Evolutionary conservation across 169 alveolate genomes (phyloP).

Genomic region (Sarcocystis neurona): DNA sequence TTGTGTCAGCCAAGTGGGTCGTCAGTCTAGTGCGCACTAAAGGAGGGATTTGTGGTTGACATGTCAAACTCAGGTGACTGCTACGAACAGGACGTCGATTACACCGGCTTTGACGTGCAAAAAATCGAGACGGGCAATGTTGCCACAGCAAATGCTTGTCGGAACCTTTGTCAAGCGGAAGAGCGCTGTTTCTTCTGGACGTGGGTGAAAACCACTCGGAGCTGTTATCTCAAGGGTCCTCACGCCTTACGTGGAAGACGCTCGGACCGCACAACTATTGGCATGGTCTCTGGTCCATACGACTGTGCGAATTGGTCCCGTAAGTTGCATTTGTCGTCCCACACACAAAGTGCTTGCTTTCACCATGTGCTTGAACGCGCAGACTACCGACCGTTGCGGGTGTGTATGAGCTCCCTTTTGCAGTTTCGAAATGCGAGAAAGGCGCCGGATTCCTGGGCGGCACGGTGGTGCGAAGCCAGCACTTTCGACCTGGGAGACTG

Average conservation of each 20-base stretch:
- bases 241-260: conserved; percentile 16
- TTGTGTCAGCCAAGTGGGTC: too few relatives aligned
- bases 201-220: conserved; percentile 10
- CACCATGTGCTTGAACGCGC: neutral
- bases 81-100: conserved; percentile 5
- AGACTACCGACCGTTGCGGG: too few relatives aligned
- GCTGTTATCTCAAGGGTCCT: conserved; percentile 24
- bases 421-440: too few relatives aligned
- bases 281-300: conserved; percentile 33
- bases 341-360: neutral
- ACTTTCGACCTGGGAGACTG: too few relatives aligned
- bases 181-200: conserved; percentile 13
- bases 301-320: neutral
- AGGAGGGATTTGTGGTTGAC: too few relatives aligned
- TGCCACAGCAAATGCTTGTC: neutral
- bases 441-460: too few relatives aligned
- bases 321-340: neutral
- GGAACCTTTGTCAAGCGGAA: neutral
- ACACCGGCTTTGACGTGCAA: conserved; percentile 35
- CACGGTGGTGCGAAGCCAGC: too few relatives aligned
- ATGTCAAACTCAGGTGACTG: conserved; percentile 32
- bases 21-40: too few relatives aligned
- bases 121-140: neutral
- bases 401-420: too few relatives aligned
- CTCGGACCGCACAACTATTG: neutral